phyloP scores from a whole-genome alignment of 139 green algal genomes.

The Chlamydomonas sp. region DNA sequence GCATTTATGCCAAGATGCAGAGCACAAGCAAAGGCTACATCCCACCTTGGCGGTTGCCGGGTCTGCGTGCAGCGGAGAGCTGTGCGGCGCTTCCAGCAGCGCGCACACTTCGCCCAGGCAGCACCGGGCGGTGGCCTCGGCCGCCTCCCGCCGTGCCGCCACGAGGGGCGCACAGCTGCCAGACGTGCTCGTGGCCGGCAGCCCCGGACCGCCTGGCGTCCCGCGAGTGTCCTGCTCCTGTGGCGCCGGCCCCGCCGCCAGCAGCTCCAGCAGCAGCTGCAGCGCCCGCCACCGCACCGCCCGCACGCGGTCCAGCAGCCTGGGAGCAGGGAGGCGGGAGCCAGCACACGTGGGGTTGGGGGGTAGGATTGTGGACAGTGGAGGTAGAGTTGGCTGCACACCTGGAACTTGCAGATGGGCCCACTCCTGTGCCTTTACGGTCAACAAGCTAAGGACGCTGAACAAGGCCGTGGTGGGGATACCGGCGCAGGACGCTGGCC shows the following conservation, averaged over 20 bases:
- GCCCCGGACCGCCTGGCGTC: no score
- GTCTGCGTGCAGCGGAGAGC: conserved; percentile 23
- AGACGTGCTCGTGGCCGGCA: no score
- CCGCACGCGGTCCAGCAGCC: conserved; percentile 29
- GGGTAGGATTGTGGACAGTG: no score
- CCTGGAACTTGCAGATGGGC: no score
- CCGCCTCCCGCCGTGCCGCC: not conserved
- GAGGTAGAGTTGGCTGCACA: no score
- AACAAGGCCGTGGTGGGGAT: no score
- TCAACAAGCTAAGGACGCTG: no score
- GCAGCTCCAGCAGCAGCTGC: conserved; percentile 29
- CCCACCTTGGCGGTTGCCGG: no score
- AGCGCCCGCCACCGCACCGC: not conserved
- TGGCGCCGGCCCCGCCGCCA: not conserved
- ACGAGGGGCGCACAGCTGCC: not conserved
- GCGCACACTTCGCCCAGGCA: conserved; percentile 25
- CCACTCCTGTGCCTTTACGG: no score
- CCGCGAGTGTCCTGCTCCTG: not conserved
- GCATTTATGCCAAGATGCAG: no score
- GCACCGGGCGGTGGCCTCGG: not conserved
- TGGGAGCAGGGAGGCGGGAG: not conserved
- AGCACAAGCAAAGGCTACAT: no score
- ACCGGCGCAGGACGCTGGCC: no score
- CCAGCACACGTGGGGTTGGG: not conserved
- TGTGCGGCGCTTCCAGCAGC: conserved; percentile 19